Base-by-base conservation (phyloP, 1,284 basidiomycete genomes). In the Leccinum subfulvum region DNA sequence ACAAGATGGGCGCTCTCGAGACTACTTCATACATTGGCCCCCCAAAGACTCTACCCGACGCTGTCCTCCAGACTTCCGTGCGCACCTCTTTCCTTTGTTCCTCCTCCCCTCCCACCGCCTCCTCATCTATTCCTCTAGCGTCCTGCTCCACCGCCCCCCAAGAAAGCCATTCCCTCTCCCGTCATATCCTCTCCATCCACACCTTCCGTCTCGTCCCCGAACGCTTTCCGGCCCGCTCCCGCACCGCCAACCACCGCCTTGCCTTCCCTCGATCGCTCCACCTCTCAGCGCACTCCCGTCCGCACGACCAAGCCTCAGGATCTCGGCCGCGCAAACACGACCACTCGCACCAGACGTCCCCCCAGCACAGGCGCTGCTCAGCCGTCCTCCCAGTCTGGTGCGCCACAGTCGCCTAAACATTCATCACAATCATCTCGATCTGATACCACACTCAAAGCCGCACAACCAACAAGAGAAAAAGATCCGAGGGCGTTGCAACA, bases 241-340 rank as follows among this genome's bases (percentile, higher is more conserved):
- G 82, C 87, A 1, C 88, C 89, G 1, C 84, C 90, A 0, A 79
- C 82, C 4, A 74, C 84, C 4, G 80, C 81, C 14, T 80, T 84
- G 0, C 84, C 86, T 14, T 71, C 84, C 13, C 84, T 93, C 62
- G 90, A 92, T 78, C 87, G 90, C 59, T 90, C 90, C 28, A 88
- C 88, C 51, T 91, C 90, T 1, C 87, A 89, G 69, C 88, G 90
- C 44, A 81, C 84, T 9, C 82, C 86, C 0, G 66, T 80, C 11
- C 87, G 88, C 66, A 71, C 82, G 0, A 70, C 74, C 61, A 84
- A 85, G 67, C 70, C 80, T 33, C 66, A 77, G 21, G 86, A 89
- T 10, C 74, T 90, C 44, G 80, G 80, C 28, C 85, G 89, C 53
- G 79, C 89, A 52, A 90, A 89, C 72, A 91, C 89, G 18, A 91